These are phyloP conservation scores for Pythium utonaiense DNA, from an alignment of 352 stramenopile genomes.

Conservation along the genomic window DNA sequence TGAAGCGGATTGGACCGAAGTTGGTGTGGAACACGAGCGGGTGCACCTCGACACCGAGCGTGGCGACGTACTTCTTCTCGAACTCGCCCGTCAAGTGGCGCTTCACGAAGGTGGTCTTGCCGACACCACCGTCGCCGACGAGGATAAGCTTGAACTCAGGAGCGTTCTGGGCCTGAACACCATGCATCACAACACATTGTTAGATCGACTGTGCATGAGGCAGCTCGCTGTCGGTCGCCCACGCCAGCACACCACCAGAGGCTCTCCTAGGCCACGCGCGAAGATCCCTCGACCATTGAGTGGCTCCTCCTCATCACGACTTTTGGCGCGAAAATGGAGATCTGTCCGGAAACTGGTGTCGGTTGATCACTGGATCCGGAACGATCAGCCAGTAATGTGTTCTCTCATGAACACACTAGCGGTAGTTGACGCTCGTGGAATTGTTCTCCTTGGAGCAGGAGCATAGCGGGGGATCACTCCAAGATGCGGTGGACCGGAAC, in stretches of 20 bases:
- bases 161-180: constrained; percentile 54
- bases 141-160: constrained; percentile 99
- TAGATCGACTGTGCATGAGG: not conserved
- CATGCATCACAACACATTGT: not conserved
- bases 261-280: too few species aligned
- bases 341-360: not conserved
- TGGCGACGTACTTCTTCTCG: constrained; percentile 99
- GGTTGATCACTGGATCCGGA: not conserved
- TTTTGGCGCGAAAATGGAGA: constrained; percentile 2
- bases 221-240: not conserved
- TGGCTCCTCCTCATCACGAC: not conserved
- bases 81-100: constrained; percentile 99
- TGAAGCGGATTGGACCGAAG: constrained; percentile 99
- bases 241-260: not conserved
- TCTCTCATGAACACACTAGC: not conserved
- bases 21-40: constrained; percentile 99
- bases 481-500: not conserved
- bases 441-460: not conserved
- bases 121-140: constrained; percentile 98
- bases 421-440: not conserved
- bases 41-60: constrained; percentile 99
- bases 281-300: too few species aligned
- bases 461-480: not conserved
- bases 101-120: constrained; percentile 99
- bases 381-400: not conserved